Evolutionary conservation across 2,329 filamentous ascomycete species (phyloP).

Genomic region (Ilyonectria mors-panacis): DNA sequence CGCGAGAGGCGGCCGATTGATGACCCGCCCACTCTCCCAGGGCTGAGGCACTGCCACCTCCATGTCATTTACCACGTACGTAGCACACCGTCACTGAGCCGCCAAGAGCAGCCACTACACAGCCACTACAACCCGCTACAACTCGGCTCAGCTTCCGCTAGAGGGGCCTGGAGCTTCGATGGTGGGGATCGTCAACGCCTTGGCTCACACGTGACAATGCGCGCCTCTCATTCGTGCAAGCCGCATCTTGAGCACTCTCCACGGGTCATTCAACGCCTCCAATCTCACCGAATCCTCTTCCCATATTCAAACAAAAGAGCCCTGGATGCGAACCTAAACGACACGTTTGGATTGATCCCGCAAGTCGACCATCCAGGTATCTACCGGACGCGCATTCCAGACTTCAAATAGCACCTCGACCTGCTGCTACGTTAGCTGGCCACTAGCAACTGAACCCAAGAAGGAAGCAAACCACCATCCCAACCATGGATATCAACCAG

Average conservation of each 20-base stretch:
- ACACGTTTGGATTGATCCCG: background rate
- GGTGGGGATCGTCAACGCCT: constrained; percentile 30
- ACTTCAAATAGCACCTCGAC: background rate
- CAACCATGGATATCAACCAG: constrained; percentile 50
- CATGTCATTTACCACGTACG: background rate
- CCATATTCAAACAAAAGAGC: constrained; percentile 5
- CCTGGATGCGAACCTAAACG: background rate
- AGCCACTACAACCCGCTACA: background rate
- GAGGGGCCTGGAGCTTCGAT: constrained; percentile 19
- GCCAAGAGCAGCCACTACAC: background rate
- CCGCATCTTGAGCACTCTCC: constrained; percentile 18
- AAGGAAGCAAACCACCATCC: background rate
- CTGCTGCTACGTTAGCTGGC: background rate
- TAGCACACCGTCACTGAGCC: background rate
- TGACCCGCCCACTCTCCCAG: constrained; percentile 45
- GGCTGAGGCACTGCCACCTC: constrained; percentile 39
- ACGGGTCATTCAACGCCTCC: constrained; percentile 23
- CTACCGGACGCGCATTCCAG: background rate
- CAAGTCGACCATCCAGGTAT: background rate
- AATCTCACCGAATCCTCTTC: constrained; percentile 27
- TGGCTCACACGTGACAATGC: constrained; percentile 42
- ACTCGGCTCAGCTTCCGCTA: background rate
- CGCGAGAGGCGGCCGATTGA: constrained; percentile 50
- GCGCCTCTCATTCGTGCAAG: constrained; percentile 39
- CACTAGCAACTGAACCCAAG: background rate